A percentile compares a stretch with the other conserved stretches of the same genome.
These are phyloP conservation scores for Cylindrotheca closterium DNA, from an alignment of 108 stramenopile species.

Conservation along the genomic window DNA sequence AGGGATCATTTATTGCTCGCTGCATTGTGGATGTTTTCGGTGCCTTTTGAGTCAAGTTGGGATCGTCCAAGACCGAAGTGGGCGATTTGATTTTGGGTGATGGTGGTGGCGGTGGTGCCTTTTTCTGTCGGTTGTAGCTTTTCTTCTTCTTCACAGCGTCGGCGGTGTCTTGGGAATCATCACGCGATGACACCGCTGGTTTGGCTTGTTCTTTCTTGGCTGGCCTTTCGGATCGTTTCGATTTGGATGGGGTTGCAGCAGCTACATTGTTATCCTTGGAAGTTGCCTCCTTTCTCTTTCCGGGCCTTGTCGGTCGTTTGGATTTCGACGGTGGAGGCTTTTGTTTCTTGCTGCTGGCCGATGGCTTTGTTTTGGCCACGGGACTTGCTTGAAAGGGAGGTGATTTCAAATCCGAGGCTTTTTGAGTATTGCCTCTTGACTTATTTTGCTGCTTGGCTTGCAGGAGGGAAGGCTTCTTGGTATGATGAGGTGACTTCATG, in stretches of 20 bases:
- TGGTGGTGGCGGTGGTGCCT: background rate
- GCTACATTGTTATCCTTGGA: background rate
- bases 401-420: too few species aligned
- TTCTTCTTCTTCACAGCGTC: background rate
- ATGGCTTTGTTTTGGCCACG: too few species aligned
- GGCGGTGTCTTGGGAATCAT: background rate
- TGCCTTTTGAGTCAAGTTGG: background rate
- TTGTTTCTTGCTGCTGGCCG: too few species aligned
- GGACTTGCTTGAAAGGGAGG: too few species aligned
- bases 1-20: too few species aligned
- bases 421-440: too few species aligned
- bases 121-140: background rate
- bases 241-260: background rate
- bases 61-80: background rate
- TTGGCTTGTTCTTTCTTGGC: background rate
- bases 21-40: too few species aligned
- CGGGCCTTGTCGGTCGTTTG: too few species aligned
- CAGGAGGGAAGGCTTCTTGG: too few species aligned
- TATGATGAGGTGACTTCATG: background rate
- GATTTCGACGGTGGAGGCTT: too few species aligned
- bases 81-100: background rate
- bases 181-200: background rate
- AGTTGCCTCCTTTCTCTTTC: too few species aligned
- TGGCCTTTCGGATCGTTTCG: background rate
- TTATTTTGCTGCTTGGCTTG: too few species aligned